Evolutionary conservation across 139 green algal species (phyloP).

Genomic region (Picochlorum sp.): DNA sequence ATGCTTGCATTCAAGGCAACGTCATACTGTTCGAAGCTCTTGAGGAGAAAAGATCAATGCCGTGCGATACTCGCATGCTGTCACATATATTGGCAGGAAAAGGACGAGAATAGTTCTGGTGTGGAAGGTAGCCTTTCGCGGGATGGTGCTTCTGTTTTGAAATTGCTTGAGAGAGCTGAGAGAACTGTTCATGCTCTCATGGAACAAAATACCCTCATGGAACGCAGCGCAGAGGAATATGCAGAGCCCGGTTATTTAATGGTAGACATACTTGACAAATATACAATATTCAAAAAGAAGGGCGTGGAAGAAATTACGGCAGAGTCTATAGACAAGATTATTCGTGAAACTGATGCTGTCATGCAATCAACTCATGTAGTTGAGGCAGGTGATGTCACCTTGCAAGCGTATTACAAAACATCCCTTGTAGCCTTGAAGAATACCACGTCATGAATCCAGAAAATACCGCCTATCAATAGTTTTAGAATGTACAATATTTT

Average conservation of each 20-base stretch:
- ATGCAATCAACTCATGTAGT: no score
- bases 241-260: constrained; percentile 42
- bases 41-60: constrained; percentile 86
- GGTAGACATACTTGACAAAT: constrained; percentile 79
- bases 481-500: no score
- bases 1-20: constrained; percentile 70
- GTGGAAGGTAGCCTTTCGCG: no score
- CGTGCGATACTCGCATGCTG: constrained; percentile 61
- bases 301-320: constrained; percentile 39
- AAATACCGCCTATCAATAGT: neutral
- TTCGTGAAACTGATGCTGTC: constrained; percentile 53
- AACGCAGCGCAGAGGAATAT: neutral
- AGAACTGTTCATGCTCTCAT: constrained; percentile 37
- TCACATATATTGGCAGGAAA: constrained; percentile 78
- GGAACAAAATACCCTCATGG: constrained; percentile 49
- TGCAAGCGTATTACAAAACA: no score
- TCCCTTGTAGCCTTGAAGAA: neutral
- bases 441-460: neutral
- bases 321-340: constrained; percentile 43
- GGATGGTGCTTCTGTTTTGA: neutral
- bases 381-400: no score
- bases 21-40: constrained; percentile 74
- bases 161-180: neutral
- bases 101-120: neutral
- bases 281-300: constrained; percentile 56